Percentiles rank a stretch among this genome's conserved stretches.
Evolutionary conservation across 2,329 filamentous ascomycete genomes (phyloP).

Genomic region (Microsporum canis): DNA sequence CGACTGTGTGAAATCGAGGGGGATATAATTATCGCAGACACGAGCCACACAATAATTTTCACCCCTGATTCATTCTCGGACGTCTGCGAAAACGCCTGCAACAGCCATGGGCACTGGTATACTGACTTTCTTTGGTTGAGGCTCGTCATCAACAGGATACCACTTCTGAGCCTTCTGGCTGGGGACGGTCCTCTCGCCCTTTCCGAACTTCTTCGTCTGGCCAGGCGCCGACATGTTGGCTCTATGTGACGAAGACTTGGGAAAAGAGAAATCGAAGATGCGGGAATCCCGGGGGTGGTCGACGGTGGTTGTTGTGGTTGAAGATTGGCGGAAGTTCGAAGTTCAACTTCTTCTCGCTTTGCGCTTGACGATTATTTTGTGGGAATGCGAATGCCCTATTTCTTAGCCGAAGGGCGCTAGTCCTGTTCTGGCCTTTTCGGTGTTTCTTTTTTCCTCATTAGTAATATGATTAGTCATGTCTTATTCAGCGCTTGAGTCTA

Average conservation of each 20-base stretch:
- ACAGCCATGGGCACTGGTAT: neutral
- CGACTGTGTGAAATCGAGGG: neutral
- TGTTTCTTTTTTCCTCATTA: neutral
- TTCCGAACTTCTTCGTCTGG: conserved; percentile 87
- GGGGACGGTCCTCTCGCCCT: conserved; percentile 80
- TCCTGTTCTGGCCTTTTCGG: conserved; percentile 20
- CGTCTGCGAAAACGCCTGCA: neutral
- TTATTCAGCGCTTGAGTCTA: neutral
- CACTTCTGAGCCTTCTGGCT: conserved; percentile 95
- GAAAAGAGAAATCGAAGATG: conserved; percentile 19
- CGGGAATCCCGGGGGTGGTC: conserved; percentile 29
- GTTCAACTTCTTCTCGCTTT: conserved; percentile 11
- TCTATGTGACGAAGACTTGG: conserved; percentile 30
- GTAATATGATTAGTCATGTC: neutral
- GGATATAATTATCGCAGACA: neutral
- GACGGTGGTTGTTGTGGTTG: conserved; percentile 31
- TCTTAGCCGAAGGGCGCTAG: conserved; percentile 31
- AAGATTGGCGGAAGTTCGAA: conserved; percentile 19
- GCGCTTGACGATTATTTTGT: conserved; percentile 33
- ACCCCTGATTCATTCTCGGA: neutral
- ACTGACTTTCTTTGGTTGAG: conserved; percentile 89
- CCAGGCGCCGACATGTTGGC: conserved; percentile 45
- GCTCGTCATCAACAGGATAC: conserved; percentile 92
- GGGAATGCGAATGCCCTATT: conserved; percentile 33
- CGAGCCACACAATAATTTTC: neutral